Percentiles rank a stretch among this genome's conserved stretches.
These are phyloP conservation scores for Linnemannia hyalina DNA, from an alignment of 192 early-diverging fungal genomes.

Conservation along the genomic window DNA sequence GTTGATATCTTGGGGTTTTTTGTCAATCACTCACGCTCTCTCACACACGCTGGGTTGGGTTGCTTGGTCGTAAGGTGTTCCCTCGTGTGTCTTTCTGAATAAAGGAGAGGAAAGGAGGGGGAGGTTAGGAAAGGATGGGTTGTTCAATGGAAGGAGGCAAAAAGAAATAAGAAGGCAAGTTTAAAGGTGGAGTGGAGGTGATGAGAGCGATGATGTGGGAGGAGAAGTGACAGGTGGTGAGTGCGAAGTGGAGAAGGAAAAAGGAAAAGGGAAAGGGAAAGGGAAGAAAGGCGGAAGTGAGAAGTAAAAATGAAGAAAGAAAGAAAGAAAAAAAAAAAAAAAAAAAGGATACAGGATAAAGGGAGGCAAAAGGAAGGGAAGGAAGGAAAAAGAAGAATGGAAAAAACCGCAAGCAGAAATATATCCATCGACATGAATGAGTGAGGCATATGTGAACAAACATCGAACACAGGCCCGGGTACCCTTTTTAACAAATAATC, in stretches of 20 bases:
- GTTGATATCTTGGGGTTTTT: background rate
- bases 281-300: background rate
- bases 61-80: background rate
- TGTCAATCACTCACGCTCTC: background rate
- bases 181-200: background rate
- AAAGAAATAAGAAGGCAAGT: background rate
- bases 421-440: background rate
- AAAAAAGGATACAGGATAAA: background rate
- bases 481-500: conserved; percentile 4
- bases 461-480: background rate
- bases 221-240: background rate
- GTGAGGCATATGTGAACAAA: background rate
- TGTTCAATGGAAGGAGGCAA: conserved; percentile 5
- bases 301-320: too few species aligned
- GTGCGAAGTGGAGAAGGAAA: background rate
- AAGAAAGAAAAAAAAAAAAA: background rate
- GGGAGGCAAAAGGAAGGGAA: background rate
- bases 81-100: background rate
- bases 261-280: background rate
- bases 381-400: background rate
- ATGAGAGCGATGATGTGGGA: background rate
- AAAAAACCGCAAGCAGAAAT: background rate
- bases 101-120: background rate
- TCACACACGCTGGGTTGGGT: background rate
- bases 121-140: background rate